Evolutionary conservation across 257 asterid species (phyloP).

Genomic region (Rauvolfia tetraphylla): DNA sequence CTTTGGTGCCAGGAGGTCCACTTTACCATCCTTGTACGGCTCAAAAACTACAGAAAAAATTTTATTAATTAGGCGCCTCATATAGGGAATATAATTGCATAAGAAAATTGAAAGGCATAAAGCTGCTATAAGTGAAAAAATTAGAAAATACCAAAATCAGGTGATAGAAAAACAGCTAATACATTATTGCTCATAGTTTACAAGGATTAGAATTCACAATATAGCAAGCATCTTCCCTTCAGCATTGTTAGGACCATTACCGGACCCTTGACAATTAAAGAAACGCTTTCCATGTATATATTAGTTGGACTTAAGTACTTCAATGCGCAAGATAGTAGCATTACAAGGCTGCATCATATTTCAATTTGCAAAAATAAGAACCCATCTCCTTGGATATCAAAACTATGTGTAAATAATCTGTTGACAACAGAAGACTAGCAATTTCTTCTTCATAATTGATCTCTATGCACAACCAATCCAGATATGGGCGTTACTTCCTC

Average conservation of each 20-base stretch:
- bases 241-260: not conserved
- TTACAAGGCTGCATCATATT: not conserved
- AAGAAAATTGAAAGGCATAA: not conserved
- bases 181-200: not conserved
- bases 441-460: too few relatives aligned
- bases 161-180: not conserved
- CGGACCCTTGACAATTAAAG: not conserved
- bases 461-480: too few relatives aligned
- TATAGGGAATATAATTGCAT: not conserved
- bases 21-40: constrained; percentile 89
- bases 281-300: not conserved
- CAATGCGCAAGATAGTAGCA: not conserved
- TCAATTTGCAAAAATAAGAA: not conserved
- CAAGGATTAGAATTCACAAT: not conserved
- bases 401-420: not conserved
- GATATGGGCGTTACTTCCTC: too few relatives aligned
- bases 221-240: not conserved
- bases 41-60: constrained; percentile 64
- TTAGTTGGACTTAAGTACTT: not conserved
- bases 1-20: constrained; percentile 77
- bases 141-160: not conserved
- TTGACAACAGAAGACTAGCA: not conserved
- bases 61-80: constrained; percentile 13
- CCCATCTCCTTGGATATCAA: not conserved
- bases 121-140: not conserved